Evolutionary conservation across 257 asterid species (phyloP).

Genomic region (Solanum gracilifrons): DNA sequence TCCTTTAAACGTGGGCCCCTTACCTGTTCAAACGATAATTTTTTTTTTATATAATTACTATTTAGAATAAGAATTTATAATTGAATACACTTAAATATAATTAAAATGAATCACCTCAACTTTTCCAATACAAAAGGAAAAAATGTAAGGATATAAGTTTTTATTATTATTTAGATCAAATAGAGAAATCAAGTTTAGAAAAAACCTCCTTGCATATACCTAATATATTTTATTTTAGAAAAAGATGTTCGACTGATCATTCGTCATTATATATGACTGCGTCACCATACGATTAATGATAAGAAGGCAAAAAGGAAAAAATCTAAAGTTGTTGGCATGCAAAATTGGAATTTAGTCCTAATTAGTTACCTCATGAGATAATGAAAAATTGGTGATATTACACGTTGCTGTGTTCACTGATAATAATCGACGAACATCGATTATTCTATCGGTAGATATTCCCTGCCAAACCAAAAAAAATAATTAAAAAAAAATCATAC

Average conservation of each 20-base stretch:
- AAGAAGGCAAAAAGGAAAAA: too few relatives aligned
- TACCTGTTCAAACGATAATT: constrained; percentile 20
- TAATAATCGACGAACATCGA: constrained; percentile 58
- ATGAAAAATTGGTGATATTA: constrained; percentile 54
- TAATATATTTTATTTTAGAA: too few relatives aligned
- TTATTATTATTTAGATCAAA: not conserved
- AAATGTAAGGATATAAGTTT: not conserved
- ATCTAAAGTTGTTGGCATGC: not conserved
- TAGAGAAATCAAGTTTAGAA: not conserved
- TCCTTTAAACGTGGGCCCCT: constrained; percentile 86
- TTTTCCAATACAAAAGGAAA: not conserved
- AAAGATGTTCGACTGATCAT: too few relatives aligned
- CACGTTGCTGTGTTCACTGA: constrained; percentile 45
- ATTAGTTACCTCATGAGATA: constrained; percentile 62
- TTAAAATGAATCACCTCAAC: not conserved
- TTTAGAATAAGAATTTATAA: not conserved
- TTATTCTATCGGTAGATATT: constrained; percentile 69
- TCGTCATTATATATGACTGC: not conserved
- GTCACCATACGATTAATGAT: not conserved
- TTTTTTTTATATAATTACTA: too few relatives aligned
- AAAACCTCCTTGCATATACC: too few relatives aligned
- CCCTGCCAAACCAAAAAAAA: constrained; percentile 30
- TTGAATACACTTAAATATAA: not conserved
- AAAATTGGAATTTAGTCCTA: not conserved
- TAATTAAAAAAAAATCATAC: not conserved